Base-by-base conservation (phyloP, 1,284 basidiomycete species). In the Boletellus sp. region DNA sequence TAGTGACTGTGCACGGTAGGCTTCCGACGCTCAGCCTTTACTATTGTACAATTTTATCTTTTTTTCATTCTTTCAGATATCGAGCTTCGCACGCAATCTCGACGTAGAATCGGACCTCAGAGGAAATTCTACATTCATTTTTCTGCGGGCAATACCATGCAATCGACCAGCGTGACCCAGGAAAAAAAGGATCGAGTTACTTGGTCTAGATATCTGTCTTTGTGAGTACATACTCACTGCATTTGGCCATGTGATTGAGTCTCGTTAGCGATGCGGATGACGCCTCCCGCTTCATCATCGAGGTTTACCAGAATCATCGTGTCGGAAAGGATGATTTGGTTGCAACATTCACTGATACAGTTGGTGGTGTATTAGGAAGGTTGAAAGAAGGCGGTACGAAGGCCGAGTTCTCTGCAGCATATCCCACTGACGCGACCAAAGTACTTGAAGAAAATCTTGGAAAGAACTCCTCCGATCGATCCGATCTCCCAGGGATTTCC, bases 181-280 rank as follows among this genome's bases (percentile, higher is more conserved):
- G 34, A 43, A 26, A 9, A 10, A 19, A 35, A 42, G 2, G n/a
- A 25, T 10, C n/a, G 19, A 2, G 17, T 26, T 8, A 16, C 10
- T 3, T 52, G 43, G 50, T 0, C 13, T 7, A 16, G 20, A 27
- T 4, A 7, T 5, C 6, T 36, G 1, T 27, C 11, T 19, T 47
- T 47, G 46, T 47, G 40, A 2, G 22, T 29, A 2, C 11, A 11
- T 5, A 16, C 13, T 8, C 2, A 2, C 10, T 16, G 6, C 2
- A 11, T 22, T n/a, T 5, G 9, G n/a, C 4, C 6, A 17, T n/a
- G 14, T 22, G 14, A 23, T n/a, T 42, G 13, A 47, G 8, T 7
- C 10, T 25, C 14, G 13, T 21, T 19, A 51, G 50, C 4, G 33
- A 43, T 10, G 47, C 16, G 30, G 27, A 43, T 4, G 41, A 52